Evolutionary conservation across 2,329 filamentous ascomycete genomes (phyloP), one percentile per base, ranked within the genome.

Genomic region (Cryphonectria radicalis): DNA sequence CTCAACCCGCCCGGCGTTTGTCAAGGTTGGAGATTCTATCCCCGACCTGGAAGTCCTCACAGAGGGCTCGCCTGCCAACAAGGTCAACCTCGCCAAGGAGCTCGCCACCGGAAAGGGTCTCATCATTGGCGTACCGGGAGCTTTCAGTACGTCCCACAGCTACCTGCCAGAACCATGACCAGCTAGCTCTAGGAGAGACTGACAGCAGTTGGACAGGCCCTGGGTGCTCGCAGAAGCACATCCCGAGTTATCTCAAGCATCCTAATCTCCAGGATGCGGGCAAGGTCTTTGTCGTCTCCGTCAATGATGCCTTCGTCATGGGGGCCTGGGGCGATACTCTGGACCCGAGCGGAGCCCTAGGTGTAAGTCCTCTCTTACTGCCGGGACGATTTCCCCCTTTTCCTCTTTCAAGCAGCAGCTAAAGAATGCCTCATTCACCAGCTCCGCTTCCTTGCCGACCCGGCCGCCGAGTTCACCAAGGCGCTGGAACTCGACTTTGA

Each of bases 271-370:
- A 93, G 83, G 86, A 91, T 73, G 93, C 93, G 42, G 95, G 94
- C 65, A 87, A 92, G 77, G 93, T 97, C 63, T 97, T 97, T 78
- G 93, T 98, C 57, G 90, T 98, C 70, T 91, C 93, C 22, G 95
- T 98, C 79, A 98, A 98, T 80, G 95, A 98, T 80, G 89, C 94
- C 28, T 98, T 98, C 80, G 95, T 97, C 93, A 97, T 95, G 88
- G 97, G 97, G 82, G 95, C 94, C 6, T 98, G 95, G 94, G 90
- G 84, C 63, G 88, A 92, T 74, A 85, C 89, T 73, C 87, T 98
- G 60, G 94, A 98, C 81, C 92, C 94, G 14, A 84, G 87, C 7
- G 88, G 89, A 76, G 87, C 90, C 80, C 93, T 91, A 72, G 93
- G 93, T 66, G 94, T 97, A 88, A 82, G 92, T 87, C 3, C 46